Percentiles rank a stretch among this genome's conserved stretches.
Conservation (phyloP, 2,329 filamentous ascomycete species). For the Periglandula ipomoeae region DNA sequence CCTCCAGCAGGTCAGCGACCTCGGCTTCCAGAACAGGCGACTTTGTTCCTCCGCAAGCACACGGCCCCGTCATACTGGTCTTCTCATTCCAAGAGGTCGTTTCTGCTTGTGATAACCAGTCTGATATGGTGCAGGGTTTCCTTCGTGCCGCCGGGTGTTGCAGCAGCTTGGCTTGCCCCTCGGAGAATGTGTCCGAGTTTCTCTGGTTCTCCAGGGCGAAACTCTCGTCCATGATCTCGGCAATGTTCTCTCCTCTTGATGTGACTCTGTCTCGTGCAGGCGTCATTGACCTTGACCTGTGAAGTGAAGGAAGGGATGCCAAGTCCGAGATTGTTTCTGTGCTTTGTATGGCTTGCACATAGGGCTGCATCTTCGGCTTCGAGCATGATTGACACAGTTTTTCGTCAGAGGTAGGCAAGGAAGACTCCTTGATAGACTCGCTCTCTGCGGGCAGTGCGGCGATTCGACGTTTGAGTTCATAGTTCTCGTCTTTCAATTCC, state of each 20-base stretch:
- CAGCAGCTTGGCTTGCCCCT: slow-evolving; percentile 1
- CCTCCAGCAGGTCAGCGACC: background rate
- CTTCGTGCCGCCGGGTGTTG: background rate
- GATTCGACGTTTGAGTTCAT: background rate
- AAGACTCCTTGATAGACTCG: background rate
- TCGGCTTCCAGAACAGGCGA: background rate
- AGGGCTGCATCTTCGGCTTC: background rate
- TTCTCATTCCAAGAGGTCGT: background rate
- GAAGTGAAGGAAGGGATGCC: background rate
- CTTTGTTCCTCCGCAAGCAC: background rate
- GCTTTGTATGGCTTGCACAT: background rate
- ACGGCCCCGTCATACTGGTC: too few relatives aligned
- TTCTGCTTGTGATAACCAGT: background rate
- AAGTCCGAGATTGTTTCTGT: background rate
- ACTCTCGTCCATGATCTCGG: background rate
- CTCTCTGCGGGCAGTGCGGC: background rate
- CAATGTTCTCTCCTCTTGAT: background rate
- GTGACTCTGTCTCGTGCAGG: background rate
- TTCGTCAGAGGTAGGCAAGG: background rate
- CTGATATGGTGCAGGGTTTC: background rate
- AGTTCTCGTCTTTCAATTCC: background rate
- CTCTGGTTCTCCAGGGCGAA: background rate
- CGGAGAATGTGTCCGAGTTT: background rate
- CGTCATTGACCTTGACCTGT: background rate
- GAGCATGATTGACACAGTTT: background rate